phyloP scores from a whole-genome alignment of 2,329 filamentous ascomycete species.

The Pseudogymnoascus verrucosus region DNA sequence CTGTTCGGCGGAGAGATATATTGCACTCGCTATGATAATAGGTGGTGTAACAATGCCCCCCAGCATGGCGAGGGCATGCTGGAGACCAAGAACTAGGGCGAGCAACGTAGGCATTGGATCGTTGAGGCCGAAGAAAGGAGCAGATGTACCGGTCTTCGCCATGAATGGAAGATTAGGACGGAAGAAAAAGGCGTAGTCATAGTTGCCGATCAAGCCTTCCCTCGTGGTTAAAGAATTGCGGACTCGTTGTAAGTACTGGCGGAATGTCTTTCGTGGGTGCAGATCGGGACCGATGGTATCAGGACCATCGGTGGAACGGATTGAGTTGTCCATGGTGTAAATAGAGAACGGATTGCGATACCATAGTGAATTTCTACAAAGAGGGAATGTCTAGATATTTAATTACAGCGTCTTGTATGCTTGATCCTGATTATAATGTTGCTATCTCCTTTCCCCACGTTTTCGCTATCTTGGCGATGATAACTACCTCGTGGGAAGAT shows the following conservation, averaged over 20 bases:
- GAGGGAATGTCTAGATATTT: background rate
- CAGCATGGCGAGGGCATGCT: constrained; percentile 62
- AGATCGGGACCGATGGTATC: constrained; percentile 38
- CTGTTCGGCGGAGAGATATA: constrained; percentile 45
- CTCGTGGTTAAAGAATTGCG: constrained; percentile 41
- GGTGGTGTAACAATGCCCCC: constrained; percentile 50
- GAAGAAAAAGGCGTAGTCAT: constrained; percentile 78
- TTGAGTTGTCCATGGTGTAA: background rate
- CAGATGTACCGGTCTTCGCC: constrained; percentile 46
- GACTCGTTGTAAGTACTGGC: constrained; percentile 33
- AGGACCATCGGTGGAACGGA: constrained; percentile 22
- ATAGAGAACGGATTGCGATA: background rate
- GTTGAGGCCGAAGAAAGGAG: constrained; percentile 63
- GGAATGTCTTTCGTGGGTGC: constrained; percentile 32
- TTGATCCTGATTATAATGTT: background rate
- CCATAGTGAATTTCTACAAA: background rate
- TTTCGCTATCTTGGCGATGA: background rate
- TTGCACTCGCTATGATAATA: constrained; percentile 52
- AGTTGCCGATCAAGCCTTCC: constrained; percentile 72
- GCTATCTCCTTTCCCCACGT: background rate
- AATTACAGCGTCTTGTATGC: background rate
- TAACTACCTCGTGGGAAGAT: background rate
- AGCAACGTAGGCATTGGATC: constrained; percentile 61
- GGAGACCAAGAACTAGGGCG: constrained; percentile 58
- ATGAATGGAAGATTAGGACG: constrained; percentile 67